A percentile compares a stretch with the other conserved stretches of the same genome.
These are phyloP conservation scores for Dendrothele bispora DNA, from an alignment of 768 basidiomycete species.

Conservation along the genomic window DNA sequence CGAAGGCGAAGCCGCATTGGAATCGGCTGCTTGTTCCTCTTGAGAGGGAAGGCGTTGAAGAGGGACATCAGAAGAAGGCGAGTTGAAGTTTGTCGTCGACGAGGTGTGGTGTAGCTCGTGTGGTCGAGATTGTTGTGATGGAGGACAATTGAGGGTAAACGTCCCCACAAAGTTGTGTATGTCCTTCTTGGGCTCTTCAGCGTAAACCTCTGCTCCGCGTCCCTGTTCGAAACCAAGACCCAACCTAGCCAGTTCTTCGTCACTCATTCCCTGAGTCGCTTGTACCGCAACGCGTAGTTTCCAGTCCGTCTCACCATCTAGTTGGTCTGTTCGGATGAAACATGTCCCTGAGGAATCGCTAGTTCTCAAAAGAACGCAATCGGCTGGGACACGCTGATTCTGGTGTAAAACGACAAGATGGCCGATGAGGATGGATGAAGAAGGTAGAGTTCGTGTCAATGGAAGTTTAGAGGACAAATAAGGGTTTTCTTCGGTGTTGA, in stretches of 20 bases:
- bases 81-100: conserved; percentile 27
- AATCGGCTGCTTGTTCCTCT: conserved; percentile 18
- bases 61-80: conserved; percentile 43
- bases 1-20: no score
- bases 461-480: conserved; percentile 24
- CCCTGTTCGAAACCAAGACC: neutral
- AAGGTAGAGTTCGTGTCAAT: conserved; percentile 74
- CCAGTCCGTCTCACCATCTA: conserved; percentile 99
- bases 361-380: conserved; percentile 86
- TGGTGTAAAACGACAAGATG: conserved; percentile 92
- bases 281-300: conserved; percentile 90
- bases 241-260: conserved; percentile 54
- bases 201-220: conserved; percentile 42
- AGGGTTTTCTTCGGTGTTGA: conserved; percentile 25
- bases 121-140: conserved; percentile 21
- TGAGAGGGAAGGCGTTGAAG: neutral
- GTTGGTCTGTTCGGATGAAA: conserved; percentile 96
- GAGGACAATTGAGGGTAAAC: conserved; percentile 68
- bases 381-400: conserved; percentile 96
- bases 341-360: conserved; percentile 90
- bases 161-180: conserved; percentile 96
- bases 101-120: conserved; percentile 21
- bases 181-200: conserved; percentile 95
- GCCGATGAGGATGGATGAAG: conserved; percentile 85
- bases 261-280: conserved; percentile 72